Percentiles rank a stretch among this genome's conserved stretches.
These are phyloP conservation scores for Apophysomyces variabilis DNA, from an alignment of 371 early-diverging fungal species.

Conservation along the genomic window DNA sequence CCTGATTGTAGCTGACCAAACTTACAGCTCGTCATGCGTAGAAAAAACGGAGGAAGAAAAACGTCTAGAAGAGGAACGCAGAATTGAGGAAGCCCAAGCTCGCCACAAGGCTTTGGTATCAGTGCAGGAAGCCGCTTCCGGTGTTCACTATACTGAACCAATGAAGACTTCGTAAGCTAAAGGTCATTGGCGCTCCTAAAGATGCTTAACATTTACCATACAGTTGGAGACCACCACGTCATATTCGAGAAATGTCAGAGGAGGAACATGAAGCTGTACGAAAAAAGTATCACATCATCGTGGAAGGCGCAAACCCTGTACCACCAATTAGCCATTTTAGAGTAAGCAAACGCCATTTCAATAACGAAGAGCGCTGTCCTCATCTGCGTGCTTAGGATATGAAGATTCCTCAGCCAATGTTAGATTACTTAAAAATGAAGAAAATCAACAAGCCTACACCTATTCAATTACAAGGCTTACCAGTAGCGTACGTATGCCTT, in stretches of 20 bases:
- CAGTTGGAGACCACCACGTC: slow-evolving; percentile 84
- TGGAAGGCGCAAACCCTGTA: slow-evolving; percentile 75
- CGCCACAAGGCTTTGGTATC: slow-evolving; percentile 82
- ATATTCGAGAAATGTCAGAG: slow-evolving; percentile 61
- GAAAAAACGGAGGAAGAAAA: slow-evolving; percentile 84
- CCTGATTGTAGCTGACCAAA: slow-evolving; percentile 10
- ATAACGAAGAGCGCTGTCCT: background rate
- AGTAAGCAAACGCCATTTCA: slow-evolving; percentile 24
- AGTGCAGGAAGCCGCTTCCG: slow-evolving; percentile 86
- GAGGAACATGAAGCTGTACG: slow-evolving; percentile 60
- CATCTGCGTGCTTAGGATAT: slow-evolving; percentile 57
- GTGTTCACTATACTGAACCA: slow-evolving; percentile 84
- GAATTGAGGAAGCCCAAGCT: slow-evolving; percentile 83
- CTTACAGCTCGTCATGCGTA: slow-evolving; percentile 26
- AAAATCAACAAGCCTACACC: slow-evolving; percentile 93
- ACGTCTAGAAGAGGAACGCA: slow-evolving; percentile 80
- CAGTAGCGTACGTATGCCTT: slow-evolving; percentile 59
- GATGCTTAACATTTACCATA: background rate
- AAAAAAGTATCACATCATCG: slow-evolving; percentile 73
- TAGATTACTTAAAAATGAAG: slow-evolving; percentile 80
- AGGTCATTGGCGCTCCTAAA: background rate
- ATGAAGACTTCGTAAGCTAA: slow-evolving; percentile 71
- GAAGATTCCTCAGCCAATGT: slow-evolving; percentile 78
- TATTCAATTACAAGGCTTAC: slow-evolving; percentile 97
- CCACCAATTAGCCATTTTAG: slow-evolving; percentile 76